Conservation (phyloP, 371 early-diverging fungal genomes). For the Apophysomyces sp. region DNA sequence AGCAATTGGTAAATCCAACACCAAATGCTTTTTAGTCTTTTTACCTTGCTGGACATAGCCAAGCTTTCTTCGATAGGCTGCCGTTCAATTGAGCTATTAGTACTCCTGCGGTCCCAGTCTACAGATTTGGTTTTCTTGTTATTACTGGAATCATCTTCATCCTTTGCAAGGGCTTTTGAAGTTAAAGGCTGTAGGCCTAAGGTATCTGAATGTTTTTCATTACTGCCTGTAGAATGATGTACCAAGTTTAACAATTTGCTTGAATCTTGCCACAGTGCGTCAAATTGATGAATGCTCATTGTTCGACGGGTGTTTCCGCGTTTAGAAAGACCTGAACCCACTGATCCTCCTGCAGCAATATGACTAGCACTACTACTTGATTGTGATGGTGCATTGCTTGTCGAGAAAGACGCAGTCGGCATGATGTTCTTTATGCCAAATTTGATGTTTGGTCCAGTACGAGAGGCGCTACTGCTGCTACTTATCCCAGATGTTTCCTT, state of each 20-base stretch:
- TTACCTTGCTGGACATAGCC: slow-evolving; percentile 35
- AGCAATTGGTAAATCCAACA: neutral
- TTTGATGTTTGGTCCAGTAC: slow-evolving; percentile 19
- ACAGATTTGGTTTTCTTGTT: slow-evolving; percentile 3
- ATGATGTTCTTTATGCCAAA: slow-evolving; percentile 38
- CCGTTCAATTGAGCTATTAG: slow-evolving; percentile 16
- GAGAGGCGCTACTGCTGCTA: slow-evolving; percentile 2
- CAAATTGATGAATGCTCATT: slow-evolving; percentile 47
- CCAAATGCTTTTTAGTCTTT: neutral
- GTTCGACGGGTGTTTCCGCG: slow-evolving; percentile 30
- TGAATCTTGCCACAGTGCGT: slow-evolving; percentile 45
- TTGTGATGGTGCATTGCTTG: slow-evolving; percentile 20
- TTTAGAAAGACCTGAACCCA: slow-evolving; percentile 7
- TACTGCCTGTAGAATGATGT: slow-evolving; percentile 22
- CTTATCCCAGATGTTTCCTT: slow-evolving; percentile 6
- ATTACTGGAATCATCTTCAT: slow-evolving; percentile 8
- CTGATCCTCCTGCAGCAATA: neutral
- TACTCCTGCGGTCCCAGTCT: slow-evolving; percentile 26
- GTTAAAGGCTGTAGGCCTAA: neutral
- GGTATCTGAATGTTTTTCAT: slow-evolving; percentile 7
- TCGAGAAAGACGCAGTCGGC: slow-evolving; percentile 32
- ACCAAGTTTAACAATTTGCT: slow-evolving; percentile 46
- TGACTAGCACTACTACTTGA: slow-evolving; percentile 10
- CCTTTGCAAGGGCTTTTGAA: slow-evolving; percentile 1
- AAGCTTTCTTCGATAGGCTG: slow-evolving; percentile 15